These are phyloP conservation scores for Asclepias syriaca DNA, from an alignment of 257 asterid species.

Conservation along the genomic window DNA sequence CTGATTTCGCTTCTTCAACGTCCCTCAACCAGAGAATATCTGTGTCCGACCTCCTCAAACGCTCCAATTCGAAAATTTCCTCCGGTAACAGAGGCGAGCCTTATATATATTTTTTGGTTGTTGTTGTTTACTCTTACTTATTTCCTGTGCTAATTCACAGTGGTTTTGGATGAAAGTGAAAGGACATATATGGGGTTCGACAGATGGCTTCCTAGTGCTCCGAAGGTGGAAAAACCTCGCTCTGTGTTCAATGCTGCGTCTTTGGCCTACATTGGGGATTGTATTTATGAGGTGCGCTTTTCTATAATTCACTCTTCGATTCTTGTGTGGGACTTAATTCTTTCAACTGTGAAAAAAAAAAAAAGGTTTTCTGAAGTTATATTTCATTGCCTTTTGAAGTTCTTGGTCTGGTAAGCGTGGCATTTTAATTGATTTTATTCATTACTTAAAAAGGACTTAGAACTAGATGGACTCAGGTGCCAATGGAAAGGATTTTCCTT, in stretches of 20 bases:
- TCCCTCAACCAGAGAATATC: conserved; percentile 34
- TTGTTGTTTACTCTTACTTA: neutral
- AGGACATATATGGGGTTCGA: conserved; percentile 72
- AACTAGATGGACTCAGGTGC: neutral
- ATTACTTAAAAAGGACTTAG: neutral
- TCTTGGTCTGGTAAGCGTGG: neutral
- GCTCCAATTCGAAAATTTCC: conserved; percentile 30
- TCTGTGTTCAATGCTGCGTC: conserved; percentile 80
- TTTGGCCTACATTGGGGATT: conserved; percentile 84
- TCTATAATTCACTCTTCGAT: neutral
- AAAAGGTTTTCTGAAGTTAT: neutral
- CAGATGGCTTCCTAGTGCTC: conserved; percentile 76
- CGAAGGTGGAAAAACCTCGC: conserved; percentile 83
- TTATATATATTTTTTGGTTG: too few relatives aligned
- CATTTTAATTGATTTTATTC: neutral
- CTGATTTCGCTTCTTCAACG: conserved; percentile 23
- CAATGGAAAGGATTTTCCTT: neutral
- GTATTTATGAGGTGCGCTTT: conserved; percentile 74
- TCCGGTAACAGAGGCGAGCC: conserved; percentile 3
- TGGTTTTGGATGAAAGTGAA: conserved; percentile 32
- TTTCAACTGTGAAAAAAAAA: neutral
- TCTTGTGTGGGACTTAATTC: neutral
- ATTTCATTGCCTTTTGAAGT: neutral
- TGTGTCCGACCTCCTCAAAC: conserved; percentile 68
- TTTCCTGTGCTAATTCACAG: conserved; percentile 16